Evolutionary conservation across 495 filamentous ascomycete species (phyloP), one percentile per base, ranked within the genome.

Genomic region (Xylaria palmicola): DNA sequence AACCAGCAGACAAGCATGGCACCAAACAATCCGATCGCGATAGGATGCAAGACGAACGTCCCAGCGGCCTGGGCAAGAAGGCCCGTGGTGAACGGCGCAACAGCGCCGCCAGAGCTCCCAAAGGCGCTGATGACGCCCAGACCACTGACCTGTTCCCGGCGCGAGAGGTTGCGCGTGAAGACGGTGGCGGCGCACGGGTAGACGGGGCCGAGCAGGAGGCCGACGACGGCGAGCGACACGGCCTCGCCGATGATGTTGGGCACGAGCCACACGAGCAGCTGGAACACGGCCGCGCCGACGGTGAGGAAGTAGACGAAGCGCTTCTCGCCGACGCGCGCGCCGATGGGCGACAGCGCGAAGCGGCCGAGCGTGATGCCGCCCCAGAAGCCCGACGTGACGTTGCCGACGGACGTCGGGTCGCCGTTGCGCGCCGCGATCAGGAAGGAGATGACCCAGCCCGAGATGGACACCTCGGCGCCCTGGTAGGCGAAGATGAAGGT

Each of bases 341-440:
- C 87, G 0, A 85, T 75, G 19, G 85, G 83, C 10, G 83, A 82
- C 37, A 94, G 79, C 2, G 85, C 59, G 69, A 93, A 87, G 1
- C 91, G 81, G 0, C 90, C 90, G 0, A 88, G 66, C 3, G 88
- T 91, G 59, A 95, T 89, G 44, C 90, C 90, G 8, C 72, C 89
- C 91, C 91, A 93, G 73, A 93, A 95, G 4, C 90, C 91, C 0
- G 89, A 79, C 20, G 89, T 92, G 3, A 93, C 90, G 68, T 92
- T 93, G 15, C 91, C 90, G 8, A 92, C 88, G 3, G 77, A 74
- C 7, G 79, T 74, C 3, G 88, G 88, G 59, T 86, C 75, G 10
- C 88, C 89, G 65, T 83, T 72, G 19, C 90, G 88, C 57, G 85
- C 81, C 34, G 76, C 82, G 70, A 92, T 89, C 34, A 93, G 73